phyloP scores from a whole-genome alignment of 768 basidiomycete species.

The Trametes coccinea region DNA sequence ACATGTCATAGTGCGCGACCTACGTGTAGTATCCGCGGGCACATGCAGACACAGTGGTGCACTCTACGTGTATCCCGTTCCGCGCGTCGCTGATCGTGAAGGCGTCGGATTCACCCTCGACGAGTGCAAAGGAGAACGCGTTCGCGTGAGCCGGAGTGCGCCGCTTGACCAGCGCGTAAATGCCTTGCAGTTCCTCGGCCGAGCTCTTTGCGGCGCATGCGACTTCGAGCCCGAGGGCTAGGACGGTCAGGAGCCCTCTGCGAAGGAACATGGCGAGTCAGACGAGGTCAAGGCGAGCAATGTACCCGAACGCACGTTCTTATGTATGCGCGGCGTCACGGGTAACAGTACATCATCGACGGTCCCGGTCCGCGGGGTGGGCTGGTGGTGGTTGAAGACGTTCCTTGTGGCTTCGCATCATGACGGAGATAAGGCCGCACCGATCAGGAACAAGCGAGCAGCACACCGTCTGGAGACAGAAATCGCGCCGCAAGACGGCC shows the following conservation, averaged over 20 bases:
- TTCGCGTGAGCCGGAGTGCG: conserved; percentile 36
- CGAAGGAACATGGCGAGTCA: not conserved
- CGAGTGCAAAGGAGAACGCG: conserved; percentile 35
- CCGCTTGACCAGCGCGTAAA: conserved; percentile 37
- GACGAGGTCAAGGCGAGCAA: not conserved
- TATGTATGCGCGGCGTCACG: not conserved
- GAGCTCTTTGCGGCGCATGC: not conserved
- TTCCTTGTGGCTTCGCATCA: too few relatives aligned
- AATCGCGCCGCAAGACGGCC: too few relatives aligned
- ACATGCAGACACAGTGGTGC: conserved; percentile 39
- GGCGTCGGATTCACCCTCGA: conserved; percentile 31
- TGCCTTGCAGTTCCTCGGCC: conserved; percentile 28
- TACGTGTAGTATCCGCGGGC: conserved; percentile 42
- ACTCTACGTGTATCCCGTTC: conserved; percentile 33
- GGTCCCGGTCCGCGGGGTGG: not conserved
- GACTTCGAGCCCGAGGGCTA: conserved; percentile 3
- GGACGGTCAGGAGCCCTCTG: not conserved
- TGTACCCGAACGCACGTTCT: not conserved
- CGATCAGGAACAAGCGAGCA: not conserved
- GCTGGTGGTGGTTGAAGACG: not conserved
- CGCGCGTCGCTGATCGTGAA: conserved; percentile 36
- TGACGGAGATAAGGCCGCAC: not conserved
- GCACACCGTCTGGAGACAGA: too few relatives aligned
- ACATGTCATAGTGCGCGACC: conserved; percentile 6
- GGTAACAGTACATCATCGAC: not conserved